A percentile compares a stretch with the other conserved stretches of the same genome.
Conservation (phyloP, 2,329 filamentous ascomycete genomes). For the Fusarium staphyleae region DNA sequence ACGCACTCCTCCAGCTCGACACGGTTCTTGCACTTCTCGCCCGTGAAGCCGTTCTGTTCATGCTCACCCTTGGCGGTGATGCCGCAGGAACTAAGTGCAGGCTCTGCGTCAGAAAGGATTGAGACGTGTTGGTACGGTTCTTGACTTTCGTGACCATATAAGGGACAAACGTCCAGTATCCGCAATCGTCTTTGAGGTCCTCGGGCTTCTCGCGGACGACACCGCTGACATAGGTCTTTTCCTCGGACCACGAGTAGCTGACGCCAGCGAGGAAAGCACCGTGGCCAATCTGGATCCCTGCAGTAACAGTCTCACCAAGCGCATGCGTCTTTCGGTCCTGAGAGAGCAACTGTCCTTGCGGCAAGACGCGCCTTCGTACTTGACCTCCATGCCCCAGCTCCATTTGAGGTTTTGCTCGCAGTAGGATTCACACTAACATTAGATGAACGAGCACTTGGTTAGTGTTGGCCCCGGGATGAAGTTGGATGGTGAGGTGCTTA, state of each 20-base stretch:
- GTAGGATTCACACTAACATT: too few relatives aligned
- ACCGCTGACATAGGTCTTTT: slow-evolving; percentile 1
- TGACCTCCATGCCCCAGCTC: too few relatives aligned
- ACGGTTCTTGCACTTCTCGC: slow-evolving; percentile 7
- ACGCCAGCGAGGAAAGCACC: slow-evolving; percentile 2
- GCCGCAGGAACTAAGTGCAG: slow-evolving; percentile 2
- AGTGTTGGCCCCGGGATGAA: too few relatives aligned
- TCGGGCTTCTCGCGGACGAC: slow-evolving; percentile 6
- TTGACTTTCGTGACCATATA: slow-evolving; percentile 4
- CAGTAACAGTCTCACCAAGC: slow-evolving; percentile 3
- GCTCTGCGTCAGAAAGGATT: too few relatives aligned
- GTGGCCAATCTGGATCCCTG: slow-evolving; percentile 2
- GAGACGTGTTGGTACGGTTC: too few relatives aligned
- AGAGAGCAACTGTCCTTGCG: too few relatives aligned
- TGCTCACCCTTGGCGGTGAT: slow-evolving; percentile 6
- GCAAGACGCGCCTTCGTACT: too few relatives aligned
- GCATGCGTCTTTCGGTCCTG: too few relatives aligned
- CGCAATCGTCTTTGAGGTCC: slow-evolving; percentile 8
- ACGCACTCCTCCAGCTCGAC: slow-evolving; percentile 13
- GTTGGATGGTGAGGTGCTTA: too few relatives aligned
- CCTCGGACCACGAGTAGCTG: slow-evolving; percentile 4
- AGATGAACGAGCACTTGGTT: too few relatives aligned
- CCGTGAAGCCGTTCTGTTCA: slow-evolving; percentile 1
- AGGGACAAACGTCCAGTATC: slow-evolving; percentile 15
- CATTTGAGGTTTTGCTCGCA: too few relatives aligned